Evolutionary conservation across 225 moss, liverwort and hornwort species (phyloP).

Genomic region (Marchantia paleacea): DNA sequence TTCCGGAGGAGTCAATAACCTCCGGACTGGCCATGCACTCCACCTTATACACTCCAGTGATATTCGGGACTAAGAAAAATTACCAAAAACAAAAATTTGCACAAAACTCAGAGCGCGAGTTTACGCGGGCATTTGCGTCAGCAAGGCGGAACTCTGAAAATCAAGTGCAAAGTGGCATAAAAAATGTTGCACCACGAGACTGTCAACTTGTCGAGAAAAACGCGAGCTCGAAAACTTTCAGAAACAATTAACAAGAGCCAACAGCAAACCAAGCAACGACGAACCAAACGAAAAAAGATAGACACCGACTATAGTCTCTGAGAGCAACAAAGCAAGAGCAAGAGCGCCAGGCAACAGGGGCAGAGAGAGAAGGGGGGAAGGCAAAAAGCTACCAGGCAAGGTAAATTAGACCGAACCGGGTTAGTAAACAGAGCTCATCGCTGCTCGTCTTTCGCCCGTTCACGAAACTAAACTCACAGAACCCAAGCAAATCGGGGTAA

Average conservation of each 20-base stretch:
- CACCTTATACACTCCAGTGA: slow-evolving; percentile 29
- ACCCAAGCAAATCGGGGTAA: slow-evolving; percentile 10
- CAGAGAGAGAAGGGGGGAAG: slow-evolving; percentile 7
- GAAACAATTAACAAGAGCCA: background rate
- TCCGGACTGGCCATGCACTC: slow-evolving; percentile 60
- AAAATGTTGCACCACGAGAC: background rate
- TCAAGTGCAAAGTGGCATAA: background rate
- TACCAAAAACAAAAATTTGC: background rate
- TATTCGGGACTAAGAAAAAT: slow-evolving; percentile 6
- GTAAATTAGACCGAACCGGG: background rate
- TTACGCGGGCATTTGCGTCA: slow-evolving; percentile 12
- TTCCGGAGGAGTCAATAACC: slow-evolving; percentile 35
- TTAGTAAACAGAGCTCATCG: background rate
- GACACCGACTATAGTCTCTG: background rate
- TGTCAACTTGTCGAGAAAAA: background rate
- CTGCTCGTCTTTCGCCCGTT: background rate
- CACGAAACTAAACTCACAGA: background rate
- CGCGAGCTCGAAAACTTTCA: background rate
- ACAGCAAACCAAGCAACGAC: background rate
- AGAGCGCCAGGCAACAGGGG: background rate
- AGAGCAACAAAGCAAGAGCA: background rate
- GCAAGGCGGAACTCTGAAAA: background rate
- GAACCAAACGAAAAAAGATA: background rate
- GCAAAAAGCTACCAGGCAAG: background rate
- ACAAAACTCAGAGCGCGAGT: slow-evolving; percentile 7